Evolutionary conservation across 2,329 filamentous ascomycete species (phyloP).

Genomic region (Lithohypha guttulata): DNA sequence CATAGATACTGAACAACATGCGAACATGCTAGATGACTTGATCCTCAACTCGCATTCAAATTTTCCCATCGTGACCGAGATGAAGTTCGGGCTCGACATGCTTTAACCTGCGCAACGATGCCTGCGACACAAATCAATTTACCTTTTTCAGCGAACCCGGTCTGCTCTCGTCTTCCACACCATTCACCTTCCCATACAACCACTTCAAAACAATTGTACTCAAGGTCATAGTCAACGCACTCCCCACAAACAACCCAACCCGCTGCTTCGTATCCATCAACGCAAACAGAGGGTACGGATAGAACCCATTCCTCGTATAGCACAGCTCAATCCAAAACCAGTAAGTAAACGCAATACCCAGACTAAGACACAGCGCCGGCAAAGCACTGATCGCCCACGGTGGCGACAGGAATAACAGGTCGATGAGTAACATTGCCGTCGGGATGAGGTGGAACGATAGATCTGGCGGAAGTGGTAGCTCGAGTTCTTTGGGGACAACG

Average conservation of each 20-base stretch:
- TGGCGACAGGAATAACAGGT: slow-evolving; percentile 48
- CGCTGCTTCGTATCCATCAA: slow-evolving; percentile 56
- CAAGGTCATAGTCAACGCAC: slow-evolving; percentile 59
- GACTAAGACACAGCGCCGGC: slow-evolving; percentile 41
- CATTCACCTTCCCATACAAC: slow-evolving; percentile 49
- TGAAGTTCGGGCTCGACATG: no score
- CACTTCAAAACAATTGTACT: slow-evolving; percentile 60
- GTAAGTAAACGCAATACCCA: slow-evolving; percentile 45
- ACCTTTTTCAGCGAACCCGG: slow-evolving; percentile 13
- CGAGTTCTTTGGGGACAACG: slow-evolving; percentile 18
- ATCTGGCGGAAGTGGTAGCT: slow-evolving; percentile 25
- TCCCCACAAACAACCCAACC: slow-evolving; percentile 55
- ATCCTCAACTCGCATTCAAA: no score
- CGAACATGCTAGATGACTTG: no score
- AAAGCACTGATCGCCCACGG: slow-evolving; percentile 48
- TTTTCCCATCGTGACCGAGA: no score
- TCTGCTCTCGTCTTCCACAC: slow-evolving; percentile 21
- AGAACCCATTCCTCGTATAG: slow-evolving; percentile 49
- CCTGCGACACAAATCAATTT: no score
- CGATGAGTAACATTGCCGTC: slow-evolving; percentile 42
- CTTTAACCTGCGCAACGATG: no score
- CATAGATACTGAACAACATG: no score
- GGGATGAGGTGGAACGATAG: slow-evolving; percentile 43
- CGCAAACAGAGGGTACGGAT: slow-evolving; percentile 73
- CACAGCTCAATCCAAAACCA: slow-evolving; percentile 56